Base-by-base conservation (phyloP, 139 green algal genomes). In the Tetraselmis chui region DNA sequence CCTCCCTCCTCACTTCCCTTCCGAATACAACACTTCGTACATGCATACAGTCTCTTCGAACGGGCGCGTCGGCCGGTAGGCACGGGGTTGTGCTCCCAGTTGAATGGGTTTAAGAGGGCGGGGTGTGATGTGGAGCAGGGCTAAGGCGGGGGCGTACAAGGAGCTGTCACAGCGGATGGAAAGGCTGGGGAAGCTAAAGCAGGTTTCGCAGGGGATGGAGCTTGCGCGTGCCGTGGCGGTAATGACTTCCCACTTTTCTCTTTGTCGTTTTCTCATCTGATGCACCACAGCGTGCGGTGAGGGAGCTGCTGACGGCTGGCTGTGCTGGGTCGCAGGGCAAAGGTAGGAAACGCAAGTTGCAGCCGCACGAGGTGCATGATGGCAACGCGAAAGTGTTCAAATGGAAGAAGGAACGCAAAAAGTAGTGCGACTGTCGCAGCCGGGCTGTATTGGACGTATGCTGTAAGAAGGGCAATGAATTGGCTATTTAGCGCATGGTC, bases 291-390 rank as follows among this genome's bases (percentile, higher is more conserved):
- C n/a, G n/a, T n/a, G n/a, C n/a, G n/a, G n/a, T n/a, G n/a, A n/a
- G n/a, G n/a, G n/a, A n/a, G n/a, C n/a, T n/a, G n/a, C n/a, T 76
- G 27, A 75, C 26, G 26, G n/a, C 1, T 32, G 59, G 29, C 75
- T 84, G 28, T 81, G 28, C 28, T 2, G 23, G 74, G 59, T 18
- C 81, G 45, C 80, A 84, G 84, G 93, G 90, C n/a, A 95, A 93
- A 82, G 94, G 93, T 5, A 85, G 88, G 0, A 97, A 96, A 82
- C 85, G 88, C 0, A 95, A 95, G 87, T 80, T 97, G n/a, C 80
- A 80, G 24, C 80, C 76, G 2, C 80, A 81, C 28, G 88, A 94
- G 75, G 75, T 88, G 45, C 76, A 77, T 1, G 18, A 2, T 29
- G 86, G 84, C 80, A 79, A 79, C 29, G 78, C 78, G 24, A 77